Evolutionary conservation across 108 stramenopile species (phyloP), one percentile per base, ranked within the genome.

Genomic region (Nitzschia inconspicua): DNA sequence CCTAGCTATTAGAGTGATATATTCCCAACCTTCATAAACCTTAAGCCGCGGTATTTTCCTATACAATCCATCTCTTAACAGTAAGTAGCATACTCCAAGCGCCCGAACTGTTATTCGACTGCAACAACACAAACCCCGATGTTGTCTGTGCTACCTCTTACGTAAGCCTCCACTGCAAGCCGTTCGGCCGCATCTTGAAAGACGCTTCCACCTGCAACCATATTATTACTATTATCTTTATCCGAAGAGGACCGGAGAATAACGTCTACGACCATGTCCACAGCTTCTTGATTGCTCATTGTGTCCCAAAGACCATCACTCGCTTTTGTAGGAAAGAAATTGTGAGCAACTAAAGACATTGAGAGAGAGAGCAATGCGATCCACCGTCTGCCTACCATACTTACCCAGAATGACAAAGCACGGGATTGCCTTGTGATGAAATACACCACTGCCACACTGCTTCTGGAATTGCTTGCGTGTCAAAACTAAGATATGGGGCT

Each of bases 301-400:
- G 94, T 91, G 63, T 97, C 96, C 96, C 96, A 97, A 27, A 97
- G 84, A 8, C 96, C 96, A 70, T 97, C 96, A 6, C 92, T 93
- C 37, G 94, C 96, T 54, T 32, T 32, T 13, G 26, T 32, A 13
- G 13, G n/a, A 1, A 36, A 35, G 24, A 54, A 4, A 39, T 36
- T 36, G 0, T 18, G 44, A 14, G 1, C 37, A n/a, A n/a, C n/a
- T n/a, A n/a, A n/a, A n/a, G n/a, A n/a, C n/a, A n/a, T n/a, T n/a
- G n/a, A n/a, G n/a, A n/a, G n/a, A n/a, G n/a, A n/a, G n/a, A n/a
- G n/a, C n/a, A n/a, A n/a, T n/a, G n/a, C n/a, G n/a, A n/a, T n/a
- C n/a, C n/a, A n/a, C n/a, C n/a, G n/a, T n/a, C n/a, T n/a, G n/a
- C n/a, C n/a, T n/a, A n/a, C n/a, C 11, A 39, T n/a, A 54, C 53